These are phyloP conservation scores for Galerina sulciceps DNA, from an alignment of 768 basidiomycete species.

Conservation along the genomic window DNA sequence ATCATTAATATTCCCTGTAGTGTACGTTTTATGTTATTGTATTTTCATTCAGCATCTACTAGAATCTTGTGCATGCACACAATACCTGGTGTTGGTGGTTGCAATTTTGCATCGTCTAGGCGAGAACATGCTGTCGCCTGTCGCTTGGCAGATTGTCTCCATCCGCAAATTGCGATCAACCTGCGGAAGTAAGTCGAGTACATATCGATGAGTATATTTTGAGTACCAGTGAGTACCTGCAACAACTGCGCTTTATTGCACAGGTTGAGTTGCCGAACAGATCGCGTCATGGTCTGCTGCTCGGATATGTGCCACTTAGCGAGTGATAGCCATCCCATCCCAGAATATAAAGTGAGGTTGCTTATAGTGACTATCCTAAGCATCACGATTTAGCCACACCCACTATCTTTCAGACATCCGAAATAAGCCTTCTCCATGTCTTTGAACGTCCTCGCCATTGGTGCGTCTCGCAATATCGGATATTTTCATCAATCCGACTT, in stretches of 20 bases:
- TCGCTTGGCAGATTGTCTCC: background rate
- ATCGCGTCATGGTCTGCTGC: no score
- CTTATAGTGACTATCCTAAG: no score
- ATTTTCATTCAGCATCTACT: background rate
- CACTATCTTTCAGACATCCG: no score
- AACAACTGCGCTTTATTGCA: no score
- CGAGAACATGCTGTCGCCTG: background rate
- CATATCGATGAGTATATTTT: no score
- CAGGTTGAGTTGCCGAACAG: no score
- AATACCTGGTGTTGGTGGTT: background rate
- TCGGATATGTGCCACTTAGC: no score
- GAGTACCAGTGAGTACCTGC: no score
- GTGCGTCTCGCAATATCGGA: constrained; percentile 62
- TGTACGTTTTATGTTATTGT: background rate
- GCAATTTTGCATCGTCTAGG: no score
- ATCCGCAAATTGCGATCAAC: background rate
- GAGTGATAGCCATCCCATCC: no score
- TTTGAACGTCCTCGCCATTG: constrained; percentile 48
- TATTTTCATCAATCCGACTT: constrained; percentile 53
- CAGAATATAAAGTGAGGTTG: background rate
- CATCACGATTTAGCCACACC: background rate
- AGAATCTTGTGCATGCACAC: background rate
- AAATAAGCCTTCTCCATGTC: constrained; percentile 14
- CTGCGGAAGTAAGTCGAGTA: no score
- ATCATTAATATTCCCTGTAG: background rate